Percentiles rank a stretch among this genome's conserved stretches.
Evolutionary conservation across 208 protist species (phyloP).

Genomic region (Crithidia thermophila): DNA sequence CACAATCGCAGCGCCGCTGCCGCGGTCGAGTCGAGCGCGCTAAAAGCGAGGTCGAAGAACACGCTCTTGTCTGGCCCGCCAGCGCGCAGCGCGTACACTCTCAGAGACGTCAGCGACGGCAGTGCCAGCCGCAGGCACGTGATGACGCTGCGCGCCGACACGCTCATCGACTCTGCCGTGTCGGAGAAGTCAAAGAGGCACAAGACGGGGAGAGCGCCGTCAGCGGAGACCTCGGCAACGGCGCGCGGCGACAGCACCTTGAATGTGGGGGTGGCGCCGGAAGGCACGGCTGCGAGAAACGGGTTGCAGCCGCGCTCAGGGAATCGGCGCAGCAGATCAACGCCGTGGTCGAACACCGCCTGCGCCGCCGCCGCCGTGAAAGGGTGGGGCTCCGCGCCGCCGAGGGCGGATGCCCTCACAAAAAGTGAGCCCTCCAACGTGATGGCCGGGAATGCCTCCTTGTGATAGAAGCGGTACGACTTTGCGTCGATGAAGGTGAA

Average conservation of each 20-base stretch:
- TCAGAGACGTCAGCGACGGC: constrained; percentile 38
- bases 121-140: constrained; percentile 50
- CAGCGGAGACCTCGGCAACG: background rate
- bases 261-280: constrained; percentile 24
- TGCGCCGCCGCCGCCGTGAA: constrained; percentile 22
- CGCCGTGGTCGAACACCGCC: constrained; percentile 34
- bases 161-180: constrained; percentile 31
- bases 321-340: constrained; percentile 23
- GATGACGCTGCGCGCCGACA: constrained; percentile 63
- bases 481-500: constrained; percentile 96
- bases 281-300: constrained; percentile 33
- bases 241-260: constrained; percentile 28
- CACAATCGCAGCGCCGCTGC: constrained; percentile 9
- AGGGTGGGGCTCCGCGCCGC: constrained; percentile 8
- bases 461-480: constrained; percentile 94
- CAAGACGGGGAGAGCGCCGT: constrained; percentile 6
- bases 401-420: constrained; percentile 16
- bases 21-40: constrained; percentile 25
- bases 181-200: constrained; percentile 52
- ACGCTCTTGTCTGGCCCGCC: constrained; percentile 39
- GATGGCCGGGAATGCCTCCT: constrained; percentile 93
- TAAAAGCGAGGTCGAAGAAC: constrained; percentile 44
- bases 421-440: constrained; percentile 36
- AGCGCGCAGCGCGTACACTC: constrained; percentile 51
- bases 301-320: constrained; percentile 47